Evolutionary conservation across 257 asterid genomes (phyloP), one percentile per base, ranked within the genome.

Genomic region (Salvia splendens): DNA sequence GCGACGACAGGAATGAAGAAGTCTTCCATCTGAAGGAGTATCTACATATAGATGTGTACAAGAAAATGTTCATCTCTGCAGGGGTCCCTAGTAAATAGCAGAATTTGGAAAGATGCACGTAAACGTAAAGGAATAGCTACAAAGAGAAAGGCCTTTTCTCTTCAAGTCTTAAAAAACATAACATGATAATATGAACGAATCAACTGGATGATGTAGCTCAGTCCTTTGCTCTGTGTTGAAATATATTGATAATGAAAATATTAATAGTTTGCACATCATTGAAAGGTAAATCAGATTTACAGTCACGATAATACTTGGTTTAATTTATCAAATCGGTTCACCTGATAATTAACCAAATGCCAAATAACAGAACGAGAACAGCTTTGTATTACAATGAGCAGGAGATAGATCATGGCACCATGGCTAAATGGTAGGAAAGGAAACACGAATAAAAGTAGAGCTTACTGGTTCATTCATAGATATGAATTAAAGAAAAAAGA

Each of bases 401-500:
- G 47, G 24, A 12, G 20, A 56, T 38, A 45, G 56, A n/a, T 45
- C 36, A 47, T 28, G 53, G 28, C 10, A n/a, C 30, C 36, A 47
- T 45, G 53, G 28, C 14, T 60, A 49, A 46, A 63, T 63, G 28
- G 2, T 24, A 16, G 45, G 3, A 20, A 47, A 41, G 51, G 45
- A 46, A 63, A 63, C 30, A 14, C 30, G 12, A 11, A 12, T 5
- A 47, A 47, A 12, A 24, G 30, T 14, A 46, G 68, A 63, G 45
- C 68, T 63, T 46, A 28, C 52, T 24, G 56, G 56, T 47, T 63
- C 45, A 63, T 24, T 24, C 4, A 5, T 20, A 28, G 67, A 54
- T 4, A 54, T 5, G 24, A 55, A 57, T n/a, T 4, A 33, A 8
- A 7, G 24, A 6, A 38, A 40, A 40, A 61, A 43, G 0, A 61